Evolutionary conservation across 257 asterid genomes (phyloP).

Genomic region (Striga asiatica): DNA sequence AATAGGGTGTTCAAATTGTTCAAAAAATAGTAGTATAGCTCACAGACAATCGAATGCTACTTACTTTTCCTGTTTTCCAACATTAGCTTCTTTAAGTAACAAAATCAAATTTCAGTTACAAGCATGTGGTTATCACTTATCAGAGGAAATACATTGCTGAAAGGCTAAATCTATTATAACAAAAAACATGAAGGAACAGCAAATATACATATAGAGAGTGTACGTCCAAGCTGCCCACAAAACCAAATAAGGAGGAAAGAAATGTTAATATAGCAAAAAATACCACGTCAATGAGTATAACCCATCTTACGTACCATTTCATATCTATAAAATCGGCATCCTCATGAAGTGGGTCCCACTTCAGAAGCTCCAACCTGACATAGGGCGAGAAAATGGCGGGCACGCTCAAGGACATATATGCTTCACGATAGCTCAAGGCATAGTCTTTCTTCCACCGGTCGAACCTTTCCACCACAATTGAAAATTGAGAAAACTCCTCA

Average conservation of each 20-base stretch:
- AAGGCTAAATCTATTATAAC: not conserved
- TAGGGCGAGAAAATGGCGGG: conserved; percentile 91
- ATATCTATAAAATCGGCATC: conserved; percentile 74
- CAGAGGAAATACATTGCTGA: not conserved
- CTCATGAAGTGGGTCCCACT: conserved; percentile 95
- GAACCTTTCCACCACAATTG: conserved; percentile 57
- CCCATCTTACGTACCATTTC: conserved; percentile 54
- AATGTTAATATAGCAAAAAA: not conserved
- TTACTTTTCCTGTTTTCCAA: too few relatives aligned
- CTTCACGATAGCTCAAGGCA: conserved; percentile 77
- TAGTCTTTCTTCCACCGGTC: conserved; percentile 75
- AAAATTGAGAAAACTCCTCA: conserved; percentile 73
- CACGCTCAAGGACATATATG: conserved; percentile 77
- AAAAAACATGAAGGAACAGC: not conserved
- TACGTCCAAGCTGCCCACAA: not conserved
- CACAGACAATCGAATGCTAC: not conserved
- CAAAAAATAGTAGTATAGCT: not conserved
- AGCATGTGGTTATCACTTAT: not conserved
- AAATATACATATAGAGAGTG: not conserved
- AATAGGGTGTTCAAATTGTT: not conserved
- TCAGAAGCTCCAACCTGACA: conserved; percentile 84
- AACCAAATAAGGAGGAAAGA: not conserved
- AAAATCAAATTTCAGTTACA: not conserved
- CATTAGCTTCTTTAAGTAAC: not conserved
- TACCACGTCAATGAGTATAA: not conserved